A percentile compares a stretch with the other conserved stretches of the same genome.
Evolutionary conservation across 2,329 filamentous ascomycete species (phyloP).

Genomic region (Magnaporthiopsis poae): DNA sequence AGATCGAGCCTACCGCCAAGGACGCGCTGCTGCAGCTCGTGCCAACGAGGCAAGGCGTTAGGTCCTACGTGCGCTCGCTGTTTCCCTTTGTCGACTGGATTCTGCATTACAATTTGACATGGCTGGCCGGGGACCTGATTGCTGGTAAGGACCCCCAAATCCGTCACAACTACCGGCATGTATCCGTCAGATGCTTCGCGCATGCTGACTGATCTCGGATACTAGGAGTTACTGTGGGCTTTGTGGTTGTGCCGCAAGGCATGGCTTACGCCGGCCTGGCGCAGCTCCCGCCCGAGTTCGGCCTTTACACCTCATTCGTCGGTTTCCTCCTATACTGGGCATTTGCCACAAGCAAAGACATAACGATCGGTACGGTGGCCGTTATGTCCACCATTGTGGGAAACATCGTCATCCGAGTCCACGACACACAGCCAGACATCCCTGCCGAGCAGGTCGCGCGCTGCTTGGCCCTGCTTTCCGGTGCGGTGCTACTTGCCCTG

Average conservation of each 20-base stretch:
- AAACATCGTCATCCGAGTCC: conserved; percentile 32
- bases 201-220: not conserved
- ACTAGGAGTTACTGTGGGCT: conserved; percentile 10
- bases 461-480: conserved; percentile 35
- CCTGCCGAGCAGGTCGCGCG: conserved; percentile 32
- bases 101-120: conserved; percentile 73
- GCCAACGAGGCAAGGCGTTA: conserved; percentile 47
- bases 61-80: conserved; percentile 56
- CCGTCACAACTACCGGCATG: not conserved
- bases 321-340: conserved; percentile 74
- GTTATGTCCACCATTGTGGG: conserved; percentile 42
- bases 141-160: conserved; percentile 51
- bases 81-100: conserved; percentile 94
- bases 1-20: conserved; percentile 63
- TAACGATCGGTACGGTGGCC: conserved; percentile 61
- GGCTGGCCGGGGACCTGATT: conserved; percentile 80
- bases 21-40: conserved; percentile 62
- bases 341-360: conserved; percentile 76
- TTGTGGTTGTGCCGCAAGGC: conserved; percentile 65
- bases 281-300: conserved; percentile 56
- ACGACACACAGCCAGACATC: conserved; percentile 23
- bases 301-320: conserved; percentile 74
- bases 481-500: conserved; percentile 32
- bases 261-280: conserved; percentile 73
- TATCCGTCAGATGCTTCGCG: not conserved